Conservation (phyloP, 352 stramenopile species). For the Phytophthora hybrid region DNA sequence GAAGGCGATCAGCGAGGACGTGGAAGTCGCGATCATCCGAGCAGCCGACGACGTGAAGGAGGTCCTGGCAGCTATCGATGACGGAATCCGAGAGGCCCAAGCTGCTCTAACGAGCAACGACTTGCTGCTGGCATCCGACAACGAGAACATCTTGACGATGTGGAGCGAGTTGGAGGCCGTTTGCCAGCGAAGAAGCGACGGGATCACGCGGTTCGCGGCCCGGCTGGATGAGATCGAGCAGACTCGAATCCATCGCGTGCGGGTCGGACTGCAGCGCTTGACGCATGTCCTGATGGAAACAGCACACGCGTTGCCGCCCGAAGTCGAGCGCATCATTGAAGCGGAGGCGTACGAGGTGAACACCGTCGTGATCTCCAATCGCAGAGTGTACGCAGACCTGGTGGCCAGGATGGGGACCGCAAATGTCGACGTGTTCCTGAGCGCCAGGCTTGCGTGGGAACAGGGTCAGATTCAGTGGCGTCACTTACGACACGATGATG, state of each 20-base stretch:
- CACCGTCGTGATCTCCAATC: slow-evolving; percentile 84
- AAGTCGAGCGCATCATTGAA: slow-evolving; percentile 83
- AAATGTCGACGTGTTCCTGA: slow-evolving; percentile 75
- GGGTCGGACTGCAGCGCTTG: slow-evolving; percentile 46
- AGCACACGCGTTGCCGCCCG: slow-evolving; percentile 61
- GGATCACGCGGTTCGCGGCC: slow-evolving; percentile 51
- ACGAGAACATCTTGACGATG: slow-evolving; percentile 45
- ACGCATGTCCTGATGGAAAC: slow-evolving; percentile 74
- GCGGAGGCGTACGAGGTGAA: slow-evolving; percentile 82
- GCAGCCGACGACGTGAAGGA: slow-evolving; percentile 71
- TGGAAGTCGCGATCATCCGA: slow-evolving; percentile 63
- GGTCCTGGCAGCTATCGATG: slow-evolving; percentile 50
- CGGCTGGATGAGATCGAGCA: slow-evolving; percentile 65
- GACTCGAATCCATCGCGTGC: slow-evolving; percentile 53
- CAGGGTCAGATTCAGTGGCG: slow-evolving; percentile 70
- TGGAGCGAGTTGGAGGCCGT: slow-evolving; percentile 54
- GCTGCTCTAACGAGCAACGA: slow-evolving; percentile 41
- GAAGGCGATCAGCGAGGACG: slow-evolving; percentile 67
- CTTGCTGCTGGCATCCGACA: slow-evolving; percentile 48
- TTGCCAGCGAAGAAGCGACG: slow-evolving; percentile 54
- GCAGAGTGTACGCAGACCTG: slow-evolving; percentile 76
- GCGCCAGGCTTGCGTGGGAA: slow-evolving; percentile 72
- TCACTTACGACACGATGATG: slow-evolving; percentile 76
- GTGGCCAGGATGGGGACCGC: slow-evolving; percentile 68
- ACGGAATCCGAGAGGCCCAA: slow-evolving; percentile 28